Conservation (phyloP, 495 filamentous ascomycete genomes). For the Cercophora scortea region DNA sequence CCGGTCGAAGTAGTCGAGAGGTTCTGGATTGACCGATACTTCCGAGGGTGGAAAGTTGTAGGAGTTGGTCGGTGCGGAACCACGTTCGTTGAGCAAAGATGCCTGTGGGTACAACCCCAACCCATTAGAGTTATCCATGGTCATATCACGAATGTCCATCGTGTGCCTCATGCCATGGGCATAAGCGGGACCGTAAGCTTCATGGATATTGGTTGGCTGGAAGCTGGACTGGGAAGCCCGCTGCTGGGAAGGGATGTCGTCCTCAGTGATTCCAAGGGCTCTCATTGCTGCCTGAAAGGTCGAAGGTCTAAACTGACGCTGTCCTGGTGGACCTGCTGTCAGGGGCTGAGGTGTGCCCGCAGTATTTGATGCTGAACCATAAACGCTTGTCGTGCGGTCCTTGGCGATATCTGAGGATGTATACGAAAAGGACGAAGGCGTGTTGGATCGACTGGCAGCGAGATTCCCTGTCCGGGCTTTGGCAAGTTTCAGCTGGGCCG, state of each 20-base stretch:
- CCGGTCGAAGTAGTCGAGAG: neutral
- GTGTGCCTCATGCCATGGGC: too few relatives aligned
- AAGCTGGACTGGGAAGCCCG: neutral
- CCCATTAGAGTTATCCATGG: too few relatives aligned
- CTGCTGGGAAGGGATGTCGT: neutral
- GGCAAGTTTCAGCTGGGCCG: conserved; percentile 32
- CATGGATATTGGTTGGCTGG: too few relatives aligned
- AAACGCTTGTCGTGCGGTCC: conserved; percentile 1
- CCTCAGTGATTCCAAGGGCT: neutral
- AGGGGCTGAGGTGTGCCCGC: conserved; percentile 35
- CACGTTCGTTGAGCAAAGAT: too few relatives aligned
- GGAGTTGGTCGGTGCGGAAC: too few relatives aligned
- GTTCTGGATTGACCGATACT: neutral
- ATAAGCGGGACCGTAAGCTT: too few relatives aligned
- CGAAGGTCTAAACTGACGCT: conserved; percentile 28
- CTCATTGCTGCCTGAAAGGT: conserved; percentile 17
- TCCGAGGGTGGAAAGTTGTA: neutral
- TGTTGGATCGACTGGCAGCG: conserved; percentile 3
- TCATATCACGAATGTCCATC: too few relatives aligned
- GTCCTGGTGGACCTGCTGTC: conserved; percentile 40
- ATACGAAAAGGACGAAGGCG: conserved; percentile 4
- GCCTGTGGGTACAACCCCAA: too few relatives aligned
- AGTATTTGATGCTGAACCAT: conserved; percentile 11
- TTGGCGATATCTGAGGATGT: conserved; percentile 1
- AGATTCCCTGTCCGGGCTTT: conserved; percentile 20